Base-by-base conservation (phyloP, 352 stramenopile genomes). In the Globisporangium cystogenes region DNA sequence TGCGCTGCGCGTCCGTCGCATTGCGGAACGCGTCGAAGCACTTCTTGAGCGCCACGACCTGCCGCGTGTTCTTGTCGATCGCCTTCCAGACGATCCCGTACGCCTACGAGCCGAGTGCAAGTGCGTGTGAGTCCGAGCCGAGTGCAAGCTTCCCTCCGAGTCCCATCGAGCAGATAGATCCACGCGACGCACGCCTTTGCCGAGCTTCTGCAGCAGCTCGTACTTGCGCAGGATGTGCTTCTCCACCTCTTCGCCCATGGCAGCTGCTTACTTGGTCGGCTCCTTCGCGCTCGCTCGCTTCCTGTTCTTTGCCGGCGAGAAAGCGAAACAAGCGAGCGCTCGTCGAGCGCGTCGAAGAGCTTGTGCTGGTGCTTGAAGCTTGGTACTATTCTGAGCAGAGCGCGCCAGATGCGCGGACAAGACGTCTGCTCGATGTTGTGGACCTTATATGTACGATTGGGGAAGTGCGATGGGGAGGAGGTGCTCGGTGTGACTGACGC, bases 31-130 rank as follows among this genome's bases (percentile, higher is more conserved):
- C 94, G 51, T 98, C 93, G 55, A 98, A 98, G 59, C 93, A 98
- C 64, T 98, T 99, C 64, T 99, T 98, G 26, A 98, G 73, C 12
- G 94, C 96, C 16, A 98, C 86, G 15, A 95, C 80, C 52, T 94
- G 71, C 10, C 87, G 73, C 42, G 76, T 87, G 60, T 87, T 83
- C 65, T 97, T 97, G 62, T 98, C 90, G 49, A 96, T 88, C n/a
- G 93, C 95, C 66, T 98, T 98, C 90, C 91, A 98, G 37, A 98
- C 95, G 48, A 98, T 95, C 21, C 96, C 95, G 53, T 98, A 98
- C 6, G 90, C 92, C 82, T 96, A 54, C 16, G 20, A n/a, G 7
- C 15, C 2, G 23, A 7, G 37, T 47, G 27, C 51, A 8, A 58
- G 44, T 3, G 3, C 10, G 56, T 16, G 21, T 50, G 18, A 39